Base-by-base conservation (phyloP, 495 filamentous ascomycete genomes). In the Penicillium pulvis region DNA sequence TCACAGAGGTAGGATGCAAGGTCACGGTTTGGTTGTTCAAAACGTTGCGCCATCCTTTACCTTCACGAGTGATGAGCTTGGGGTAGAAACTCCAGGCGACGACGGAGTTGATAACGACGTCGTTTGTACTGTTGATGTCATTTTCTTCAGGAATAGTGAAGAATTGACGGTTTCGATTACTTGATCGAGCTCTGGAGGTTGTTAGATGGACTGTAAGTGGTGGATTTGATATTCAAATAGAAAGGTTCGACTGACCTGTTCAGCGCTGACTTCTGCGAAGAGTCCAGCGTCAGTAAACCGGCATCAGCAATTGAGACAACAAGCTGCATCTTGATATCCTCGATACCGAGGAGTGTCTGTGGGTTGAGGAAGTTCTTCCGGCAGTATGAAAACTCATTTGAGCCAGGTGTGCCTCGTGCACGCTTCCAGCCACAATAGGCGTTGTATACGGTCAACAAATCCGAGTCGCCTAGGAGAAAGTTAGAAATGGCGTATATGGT, bases 21-120 rank as follows among this genome's bases (percentile, higher is more conserved):
- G 83, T 88, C 56, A 97, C 91, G 43, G 81, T 80, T 66, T 97
- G 93, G 72, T 93, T 96, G 70, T 96, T 97, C 20, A 88, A 82
- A 23, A 96, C 83, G 57, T 97, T 97, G 44, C 91, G 85, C 83
- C 93, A 91, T 17, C 91, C 91, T 73, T 92, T 95, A 39, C 90
- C 91, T 51, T 98, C 92, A 52, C 87, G 86, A 9, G 86, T 83
- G 9, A 97, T 78, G 2, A 98, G 84, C 64, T 97, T 97, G 3
- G 94, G 94, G 64, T 98, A 97, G 78, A 98, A 97, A 50, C 89
- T 90, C 83, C 89, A 93, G 0, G 92, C 90, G 53, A 96, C 87
- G 36, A 95, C 89, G 0, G 91, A 88, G 61, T 85, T 85, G 12
- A 89, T 74, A 23, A 97, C 81, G 0, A 83, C 57, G 54, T 98